Conservation (phyloP, 768 basidiomycete genomes). For the Leccinellum luteum region DNA sequence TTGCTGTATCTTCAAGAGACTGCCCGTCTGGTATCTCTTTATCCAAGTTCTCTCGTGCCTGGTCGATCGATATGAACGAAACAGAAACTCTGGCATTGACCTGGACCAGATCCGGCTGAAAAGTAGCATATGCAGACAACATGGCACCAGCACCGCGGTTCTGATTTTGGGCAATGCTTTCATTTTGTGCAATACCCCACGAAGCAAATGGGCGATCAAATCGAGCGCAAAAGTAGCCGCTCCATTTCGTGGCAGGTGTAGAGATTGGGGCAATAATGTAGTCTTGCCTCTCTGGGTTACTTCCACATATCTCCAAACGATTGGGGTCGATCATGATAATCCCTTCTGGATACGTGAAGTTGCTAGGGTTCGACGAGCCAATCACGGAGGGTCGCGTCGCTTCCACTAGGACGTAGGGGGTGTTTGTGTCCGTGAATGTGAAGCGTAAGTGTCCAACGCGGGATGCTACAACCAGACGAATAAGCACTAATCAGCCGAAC, state of each 20-base stretch:
- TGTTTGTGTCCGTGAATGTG: conserved; percentile 46
- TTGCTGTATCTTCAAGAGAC: conserved; percentile 52
- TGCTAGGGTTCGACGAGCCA: conserved; percentile 46
- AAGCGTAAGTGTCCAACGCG: conserved; percentile 74
- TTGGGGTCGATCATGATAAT: conserved; percentile 43
- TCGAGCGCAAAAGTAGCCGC: conserved; percentile 54
- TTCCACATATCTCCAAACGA: conserved; percentile 55
- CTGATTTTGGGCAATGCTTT: conserved; percentile 32
- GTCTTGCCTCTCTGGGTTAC: conserved; percentile 69
- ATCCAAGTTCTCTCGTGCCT: conserved; percentile 54
- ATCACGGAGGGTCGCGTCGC: conserved; percentile 61
- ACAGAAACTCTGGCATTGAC: conserved; percentile 64
- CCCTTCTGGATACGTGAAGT: conserved; percentile 55
- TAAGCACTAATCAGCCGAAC: conserved; percentile 1
- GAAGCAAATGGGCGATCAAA: conserved; percentile 46
- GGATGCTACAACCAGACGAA: conserved; percentile 48
- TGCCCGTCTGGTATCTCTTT: conserved; percentile 46
- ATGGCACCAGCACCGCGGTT: conserved; percentile 39
- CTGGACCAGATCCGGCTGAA: conserved; percentile 32
- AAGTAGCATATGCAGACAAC: conserved; percentile 51
- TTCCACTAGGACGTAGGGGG: conserved; percentile 65
- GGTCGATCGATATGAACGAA: conserved; percentile 71
- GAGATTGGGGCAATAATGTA: conserved; percentile 61
- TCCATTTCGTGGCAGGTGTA: conserved; percentile 37
- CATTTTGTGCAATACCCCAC: conserved; percentile 52